Evolutionary conservation across 306 rosid genomes (phyloP), one percentile per base, ranked within the genome.

Genomic region (Cicer yamashitae): DNA sequence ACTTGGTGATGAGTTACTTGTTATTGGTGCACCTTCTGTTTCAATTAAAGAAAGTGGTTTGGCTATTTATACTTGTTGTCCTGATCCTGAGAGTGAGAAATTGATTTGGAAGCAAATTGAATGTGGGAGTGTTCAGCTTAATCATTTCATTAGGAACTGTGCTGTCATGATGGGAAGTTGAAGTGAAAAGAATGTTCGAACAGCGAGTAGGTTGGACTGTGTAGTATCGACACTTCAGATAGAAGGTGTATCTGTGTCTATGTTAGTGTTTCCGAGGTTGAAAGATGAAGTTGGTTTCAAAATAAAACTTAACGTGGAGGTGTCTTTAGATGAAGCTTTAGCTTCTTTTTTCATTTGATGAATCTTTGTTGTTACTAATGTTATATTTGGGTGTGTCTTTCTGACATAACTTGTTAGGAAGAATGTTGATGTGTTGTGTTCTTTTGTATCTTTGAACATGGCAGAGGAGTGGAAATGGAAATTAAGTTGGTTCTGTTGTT

Each of bases 161-260:
- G 88, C 92, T 40, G 94, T 91, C 17, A 88, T 94, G 96, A 90
- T 91, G 93, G 80, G 84, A 54, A 90, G 89, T 73, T 93, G 82
- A 89, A 65, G 78, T 43, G n/a, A 64, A 57, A 56, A 47, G 60
- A 56, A 63, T 30, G 34, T 30, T 30, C 5, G 50, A 63, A 25
- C 30, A 25, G 48, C 34, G 50, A 10, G 77, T 20, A 40, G 38
- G 45, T 58, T 14, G 75, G 17, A 70, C 25, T 5, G 18, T 30
- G 34, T 30, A 30, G 34, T 30, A 30, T 0, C 4, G 5, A 51
- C 22, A 51, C 57, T 51, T 14, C 10, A 14, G 5, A 51, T 56
- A 0, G 62, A 56, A 56, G n/a, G 0, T 7, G 38, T 20, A 13
- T 50, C 3, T 50, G 14, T 13, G 54, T 15, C 1, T 53, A 0